Conservation (phyloP, 2,329 filamentous ascomycete genomes). For the Blastomyces percursus region DNA sequence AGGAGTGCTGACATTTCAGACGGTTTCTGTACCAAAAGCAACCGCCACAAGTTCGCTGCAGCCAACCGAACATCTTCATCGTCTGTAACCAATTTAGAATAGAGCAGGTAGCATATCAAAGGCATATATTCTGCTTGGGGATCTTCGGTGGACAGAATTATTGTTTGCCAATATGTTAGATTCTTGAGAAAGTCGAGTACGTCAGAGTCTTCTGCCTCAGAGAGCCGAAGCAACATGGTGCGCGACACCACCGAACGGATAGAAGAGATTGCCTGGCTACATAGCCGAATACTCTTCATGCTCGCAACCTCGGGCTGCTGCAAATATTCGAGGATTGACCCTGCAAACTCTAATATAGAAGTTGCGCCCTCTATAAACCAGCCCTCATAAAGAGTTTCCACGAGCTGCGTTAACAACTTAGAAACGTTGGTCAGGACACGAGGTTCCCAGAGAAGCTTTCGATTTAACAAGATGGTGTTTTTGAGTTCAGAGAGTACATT, state of each 20-base stretch:
- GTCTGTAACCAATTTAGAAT: slow-evolving; percentile 70
- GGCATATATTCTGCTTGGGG: slow-evolving; percentile 71
- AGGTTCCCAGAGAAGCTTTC: slow-evolving; percentile 65
- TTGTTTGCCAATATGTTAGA: slow-evolving; percentile 90
- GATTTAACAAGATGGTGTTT: slow-evolving; percentile 58
- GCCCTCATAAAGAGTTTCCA: slow-evolving; percentile 86
- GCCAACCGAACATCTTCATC: slow-evolving; percentile 57
- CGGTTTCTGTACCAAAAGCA: slow-evolving; percentile 86
- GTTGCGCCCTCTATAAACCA: slow-evolving; percentile 90
- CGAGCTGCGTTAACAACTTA: slow-evolving; percentile 66
- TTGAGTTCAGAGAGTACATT: slow-evolving; percentile 62
- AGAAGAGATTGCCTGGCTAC: slow-evolving; percentile 65
- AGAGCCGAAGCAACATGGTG: slow-evolving; percentile 68
- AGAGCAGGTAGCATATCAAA: slow-evolving; percentile 85
- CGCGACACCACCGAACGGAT: slow-evolving; percentile 70
- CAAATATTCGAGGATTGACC: slow-evolving; percentile 75
- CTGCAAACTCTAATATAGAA: slow-evolving; percentile 72
- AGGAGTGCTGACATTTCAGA: slow-evolving; percentile 66
- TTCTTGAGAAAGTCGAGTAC: slow-evolving; percentile 66
- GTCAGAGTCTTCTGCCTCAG: slow-evolving; percentile 65
- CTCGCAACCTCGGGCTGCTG: slow-evolving; percentile 71
- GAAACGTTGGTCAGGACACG: slow-evolving; percentile 77
- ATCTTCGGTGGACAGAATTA: slow-evolving; percentile 68
- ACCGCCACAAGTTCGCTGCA: slow-evolving; percentile 78
- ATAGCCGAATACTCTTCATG: slow-evolving; percentile 82